Base-by-base conservation (phyloP, 352 stramenopile genomes). In the Thalassiosira livingstoniorum region DNA sequence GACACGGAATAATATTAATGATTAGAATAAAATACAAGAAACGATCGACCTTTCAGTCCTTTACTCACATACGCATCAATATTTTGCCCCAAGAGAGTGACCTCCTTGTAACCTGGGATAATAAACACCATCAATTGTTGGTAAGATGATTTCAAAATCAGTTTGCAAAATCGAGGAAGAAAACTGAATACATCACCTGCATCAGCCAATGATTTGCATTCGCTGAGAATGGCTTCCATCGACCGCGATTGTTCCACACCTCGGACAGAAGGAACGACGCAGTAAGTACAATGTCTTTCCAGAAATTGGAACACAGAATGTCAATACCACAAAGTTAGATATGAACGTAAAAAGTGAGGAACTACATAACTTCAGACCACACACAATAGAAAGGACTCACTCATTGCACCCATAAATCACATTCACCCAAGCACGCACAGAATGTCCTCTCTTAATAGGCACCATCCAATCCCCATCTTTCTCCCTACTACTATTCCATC, bases 331-430 rank as follows among this genome's bases (percentile, higher is more conserved):
- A n/a, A n/a, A n/a, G n/a, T n/a, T n/a, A n/a, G n/a, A n/a, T n/a
- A n/a, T n/a, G n/a, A n/a, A n/a, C n/a, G n/a, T n/a, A n/a, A 47
- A 58, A 58, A 25, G 27, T 7, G 27, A 58, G 21, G 11, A 11
- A 58, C 47, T 29, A 58, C n/a, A 29, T 29, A 58, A 58, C n/a
- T 29, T 29, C 47, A 58, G 7, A 47, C n/a, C n/a, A n/a, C n/a
- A n/a, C n/a, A 47, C 39, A 47, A 18, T 47, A 7, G 27, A 2
- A 65, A 1, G 32, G 11, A 51, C 61, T 70, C 42, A 70, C 78
- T 95, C 91, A 83, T 96, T 96, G 80, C 93, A 96, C 43, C 92
- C 93, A 68, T 93, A 87, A 72, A 94, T 94, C 0, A 94, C 80
- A 84, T 94, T 94, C 21, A 94, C 89, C 91, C 92, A 96, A 21